A percentile compares a stretch with the other conserved stretches of the same genome.
phyloP scores from a whole-genome alignment of 257 asterid genomes.

The Knoxia roxburghii region DNA sequence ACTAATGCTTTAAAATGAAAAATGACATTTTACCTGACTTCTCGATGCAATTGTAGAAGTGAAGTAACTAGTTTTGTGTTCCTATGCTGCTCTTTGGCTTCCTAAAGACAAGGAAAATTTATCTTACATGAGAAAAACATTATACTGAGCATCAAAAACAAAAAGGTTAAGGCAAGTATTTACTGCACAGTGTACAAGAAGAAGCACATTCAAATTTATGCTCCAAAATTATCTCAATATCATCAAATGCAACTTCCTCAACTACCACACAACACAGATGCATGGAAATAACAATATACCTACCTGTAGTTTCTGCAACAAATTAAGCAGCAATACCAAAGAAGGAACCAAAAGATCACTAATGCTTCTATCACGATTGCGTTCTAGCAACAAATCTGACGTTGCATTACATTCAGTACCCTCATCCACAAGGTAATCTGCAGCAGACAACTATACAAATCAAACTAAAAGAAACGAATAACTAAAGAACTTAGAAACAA shows the following conservation, averaged over 20 bases:
- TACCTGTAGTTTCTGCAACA: conserved; percentile 82
- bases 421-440: conserved; percentile 98
- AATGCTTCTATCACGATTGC: conserved; percentile 85
- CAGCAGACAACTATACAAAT: conserved; percentile 26
- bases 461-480: not conserved
- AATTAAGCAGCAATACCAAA: conserved; percentile 66
- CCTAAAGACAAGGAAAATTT: conserved; percentile 37
- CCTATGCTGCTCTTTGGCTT: conserved; percentile 88
- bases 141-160: not conserved
- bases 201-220: not conserved
- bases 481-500: not conserved
- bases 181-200: not conserved
- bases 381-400: conserved; percentile 84
- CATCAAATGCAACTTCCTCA: not conserved
- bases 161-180: not conserved
- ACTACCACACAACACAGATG: not conserved
- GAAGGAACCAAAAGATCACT: conserved; percentile 83
- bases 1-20: conserved; percentile 3
- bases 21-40: conserved; percentile 57
- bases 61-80: conserved; percentile 78
- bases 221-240: conserved; percentile 2
- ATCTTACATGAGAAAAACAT: not conserved
- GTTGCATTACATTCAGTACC: conserved; percentile 86
- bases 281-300: conserved; percentile 4
- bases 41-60: conserved; percentile 80